Conservation (phyloP, 805 yeast species). For the Kuraishia molischiana region DNA sequence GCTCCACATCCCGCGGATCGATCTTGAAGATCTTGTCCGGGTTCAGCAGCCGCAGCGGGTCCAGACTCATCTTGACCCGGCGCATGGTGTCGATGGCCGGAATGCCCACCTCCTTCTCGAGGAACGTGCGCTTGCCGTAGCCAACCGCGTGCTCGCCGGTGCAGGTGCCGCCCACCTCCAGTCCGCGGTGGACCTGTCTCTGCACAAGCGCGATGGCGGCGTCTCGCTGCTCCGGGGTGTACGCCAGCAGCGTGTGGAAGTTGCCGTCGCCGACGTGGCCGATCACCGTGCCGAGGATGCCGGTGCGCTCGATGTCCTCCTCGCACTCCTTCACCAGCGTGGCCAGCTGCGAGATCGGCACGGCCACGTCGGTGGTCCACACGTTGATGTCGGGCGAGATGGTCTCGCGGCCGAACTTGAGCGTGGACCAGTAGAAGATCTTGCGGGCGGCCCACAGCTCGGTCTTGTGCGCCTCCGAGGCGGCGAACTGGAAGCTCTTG, state of each 20-base stretch:
- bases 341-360: conserved; percentile 63
- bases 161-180: conserved; percentile 70
- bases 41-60: conserved; percentile 63
- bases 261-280: conserved; percentile 87
- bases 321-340: conserved; percentile 51
- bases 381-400: conserved; percentile 29
- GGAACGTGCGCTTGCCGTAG: conserved; percentile 56
- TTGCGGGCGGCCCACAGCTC: conserved; percentile 75
- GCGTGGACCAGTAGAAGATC: conserved; percentile 53
- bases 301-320: conserved; percentile 42
- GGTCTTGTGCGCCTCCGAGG: conserved; percentile 47
- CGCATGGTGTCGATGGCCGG: conserved; percentile 68
- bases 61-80: conserved; percentile 58
- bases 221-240: conserved; percentile 38
- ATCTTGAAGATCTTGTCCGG: conserved; percentile 73
- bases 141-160: conserved; percentile 90
- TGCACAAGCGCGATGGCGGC: conserved; percentile 44
- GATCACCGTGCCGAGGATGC: conserved; percentile 46
- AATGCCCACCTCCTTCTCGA: conserved; percentile 56
- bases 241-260: conserved; percentile 59
- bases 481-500: conserved; percentile 49
- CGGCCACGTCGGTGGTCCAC: conserved; percentile 79
- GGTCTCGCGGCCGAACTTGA: conserved; percentile 51
- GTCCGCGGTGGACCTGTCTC: conserved; percentile 56
- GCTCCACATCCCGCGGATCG: conserved; percentile 32